phyloP scores from a whole-genome alignment of 257 asterid species.

The Solanum virginianum region DNA sequence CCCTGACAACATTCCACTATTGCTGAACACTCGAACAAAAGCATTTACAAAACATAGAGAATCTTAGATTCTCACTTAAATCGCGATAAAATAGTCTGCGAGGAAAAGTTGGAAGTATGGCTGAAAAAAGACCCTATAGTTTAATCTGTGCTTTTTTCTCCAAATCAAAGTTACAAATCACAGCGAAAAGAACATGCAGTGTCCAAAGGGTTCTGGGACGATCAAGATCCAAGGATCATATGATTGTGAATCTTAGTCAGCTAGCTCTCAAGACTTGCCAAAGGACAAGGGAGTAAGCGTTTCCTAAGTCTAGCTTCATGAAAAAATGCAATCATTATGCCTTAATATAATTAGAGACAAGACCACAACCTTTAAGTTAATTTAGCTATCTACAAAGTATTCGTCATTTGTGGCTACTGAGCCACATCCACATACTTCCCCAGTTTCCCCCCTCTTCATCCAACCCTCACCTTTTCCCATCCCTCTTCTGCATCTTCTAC shows the following conservation, averaged over 20 bases:
- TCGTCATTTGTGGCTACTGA: neutral
- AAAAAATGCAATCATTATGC: neutral
- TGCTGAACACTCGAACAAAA: neutral
- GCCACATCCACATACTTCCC: neutral
- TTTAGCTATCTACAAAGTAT: neutral
- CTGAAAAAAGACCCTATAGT: neutral
- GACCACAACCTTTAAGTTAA: neutral
- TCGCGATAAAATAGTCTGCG: neutral
- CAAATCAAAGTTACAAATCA: neutral
- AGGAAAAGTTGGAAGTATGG: neutral
- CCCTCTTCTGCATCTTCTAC: neutral
- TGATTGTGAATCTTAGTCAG: neutral
- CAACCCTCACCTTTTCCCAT: neutral
- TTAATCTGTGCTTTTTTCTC: neutral
- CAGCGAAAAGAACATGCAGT: neutral
- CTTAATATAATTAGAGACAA: neutral
- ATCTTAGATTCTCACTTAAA: neutral
- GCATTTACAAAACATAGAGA: neutral
- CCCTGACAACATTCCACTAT: neutral
- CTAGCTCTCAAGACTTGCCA: neutral
- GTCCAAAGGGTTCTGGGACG: neutral
- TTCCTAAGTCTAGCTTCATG: neutral
- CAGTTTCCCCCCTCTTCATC: neutral
- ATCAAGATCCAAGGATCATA: neutral
- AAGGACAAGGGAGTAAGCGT: neutral